A percentile compares a stretch with the other conserved stretches of the same genome.
Conservation (phyloP, 228 moss, liverwort and hornwort genomes). For the Sphagnum fallax region DNA sequence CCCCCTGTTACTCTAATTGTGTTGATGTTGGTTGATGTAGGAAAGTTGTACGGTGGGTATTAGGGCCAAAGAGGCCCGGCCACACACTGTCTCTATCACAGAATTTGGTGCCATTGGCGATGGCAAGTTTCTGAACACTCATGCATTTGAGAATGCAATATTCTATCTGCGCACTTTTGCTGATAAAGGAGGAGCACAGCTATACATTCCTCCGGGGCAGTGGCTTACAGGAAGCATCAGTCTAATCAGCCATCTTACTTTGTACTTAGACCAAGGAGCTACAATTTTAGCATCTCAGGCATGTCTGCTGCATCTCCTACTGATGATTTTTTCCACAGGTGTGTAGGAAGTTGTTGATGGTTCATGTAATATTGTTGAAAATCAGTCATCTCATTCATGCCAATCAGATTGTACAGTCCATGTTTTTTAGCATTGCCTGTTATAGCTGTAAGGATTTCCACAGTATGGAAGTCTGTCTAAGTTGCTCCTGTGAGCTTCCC, state of each 20-base stretch:
- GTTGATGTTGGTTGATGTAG: constrained; percentile 13
- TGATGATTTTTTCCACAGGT: too few species aligned
- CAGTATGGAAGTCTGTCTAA: too few species aligned
- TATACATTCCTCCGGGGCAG: constrained; percentile 79
- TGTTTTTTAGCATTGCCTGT: too few species aligned
- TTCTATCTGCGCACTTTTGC: constrained; percentile 87
- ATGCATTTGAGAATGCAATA: constrained; percentile 94
- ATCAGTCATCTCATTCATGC: too few species aligned
- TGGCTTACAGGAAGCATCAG: constrained; percentile 97
- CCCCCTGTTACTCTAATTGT: not conserved
- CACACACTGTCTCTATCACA: constrained; percentile 82
- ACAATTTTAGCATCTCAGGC: constrained; percentile 80
- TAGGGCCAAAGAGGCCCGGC: constrained; percentile 39
- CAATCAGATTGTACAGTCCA: too few species aligned
- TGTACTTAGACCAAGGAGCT: constrained; percentile 71
- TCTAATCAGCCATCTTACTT: constrained; percentile 84
- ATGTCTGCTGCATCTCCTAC: not conserved
- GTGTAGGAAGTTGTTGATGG: too few species aligned
- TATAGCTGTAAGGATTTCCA: too few species aligned
- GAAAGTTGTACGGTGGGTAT: constrained; percentile 30
- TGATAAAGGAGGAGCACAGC: constrained; percentile 87
- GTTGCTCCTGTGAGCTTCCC: too few species aligned
- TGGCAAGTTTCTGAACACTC: constrained; percentile 85
- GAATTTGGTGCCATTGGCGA: constrained; percentile 98
- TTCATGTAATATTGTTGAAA: too few species aligned